A percentile compares a stretch with the other conserved stretches of the same genome.
Evolutionary conservation across 345 rosid species (phyloP).

Genomic region (Gossypium herbaceum): DNA sequence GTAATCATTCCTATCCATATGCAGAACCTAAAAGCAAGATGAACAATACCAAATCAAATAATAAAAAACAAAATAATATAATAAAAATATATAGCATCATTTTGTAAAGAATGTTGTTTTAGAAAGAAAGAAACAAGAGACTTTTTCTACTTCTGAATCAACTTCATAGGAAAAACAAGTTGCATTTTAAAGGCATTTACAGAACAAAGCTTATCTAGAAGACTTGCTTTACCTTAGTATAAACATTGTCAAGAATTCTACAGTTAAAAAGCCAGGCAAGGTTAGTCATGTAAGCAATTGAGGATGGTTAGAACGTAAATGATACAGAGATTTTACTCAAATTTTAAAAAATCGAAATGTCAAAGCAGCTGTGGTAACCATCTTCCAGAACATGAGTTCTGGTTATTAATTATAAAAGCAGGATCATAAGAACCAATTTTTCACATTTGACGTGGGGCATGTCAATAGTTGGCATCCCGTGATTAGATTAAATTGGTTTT

Average conservation of each 20-base stretch:
- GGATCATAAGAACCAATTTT: not conserved
- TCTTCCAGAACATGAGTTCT: not conserved
- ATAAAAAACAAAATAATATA: not conserved
- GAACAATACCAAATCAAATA: not conserved
- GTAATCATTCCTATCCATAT: slow-evolving; percentile 97
- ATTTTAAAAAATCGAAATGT: not conserved
- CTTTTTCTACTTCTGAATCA: not conserved
- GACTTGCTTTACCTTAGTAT: not conserved
- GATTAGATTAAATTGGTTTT: not conserved
- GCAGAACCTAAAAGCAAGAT: slow-evolving; percentile 62
- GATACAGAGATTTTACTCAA: not conserved
- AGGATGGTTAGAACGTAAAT: not conserved
- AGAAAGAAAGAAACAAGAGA: not conserved
- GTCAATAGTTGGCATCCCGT: not conserved
- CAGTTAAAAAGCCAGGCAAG: not conserved
- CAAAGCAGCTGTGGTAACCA: not conserved
- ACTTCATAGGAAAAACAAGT: not conserved
- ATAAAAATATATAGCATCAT: not conserved
- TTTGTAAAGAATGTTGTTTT: not conserved
- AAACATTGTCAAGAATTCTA: not conserved
- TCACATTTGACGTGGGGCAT: not conserved
- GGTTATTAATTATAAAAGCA: not conserved
- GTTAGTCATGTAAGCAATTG: not conserved
- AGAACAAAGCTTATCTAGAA: not conserved
- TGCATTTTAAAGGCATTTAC: not conserved